These are phyloP conservation scores for Russula ochroleuca DNA, from an alignment of 768 basidiomycete species.

Conservation along the genomic window DNA sequence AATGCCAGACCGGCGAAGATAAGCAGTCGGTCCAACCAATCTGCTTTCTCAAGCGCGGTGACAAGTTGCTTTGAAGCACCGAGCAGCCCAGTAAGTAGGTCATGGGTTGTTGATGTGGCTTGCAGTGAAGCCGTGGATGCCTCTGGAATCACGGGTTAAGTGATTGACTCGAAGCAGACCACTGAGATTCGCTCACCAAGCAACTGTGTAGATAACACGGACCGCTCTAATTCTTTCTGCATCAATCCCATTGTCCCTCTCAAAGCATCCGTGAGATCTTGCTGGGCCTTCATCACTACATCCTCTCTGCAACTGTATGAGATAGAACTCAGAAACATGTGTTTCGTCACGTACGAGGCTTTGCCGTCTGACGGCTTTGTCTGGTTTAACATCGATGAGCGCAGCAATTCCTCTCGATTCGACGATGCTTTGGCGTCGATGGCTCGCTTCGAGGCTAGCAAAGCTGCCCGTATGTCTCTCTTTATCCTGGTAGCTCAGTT, in stretches of 20 bases:
- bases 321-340: constrained; percentile 5
- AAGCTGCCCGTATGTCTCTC: constrained; percentile 59
- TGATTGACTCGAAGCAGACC: background rate
- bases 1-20: constrained; percentile 76
- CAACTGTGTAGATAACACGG: constrained; percentile 80
- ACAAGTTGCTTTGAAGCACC: constrained; percentile 80
- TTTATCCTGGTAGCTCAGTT: constrained; percentile 43
- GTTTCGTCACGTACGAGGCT: constrained; percentile 46
- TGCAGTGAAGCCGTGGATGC: constrained; percentile 72
- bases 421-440: constrained; percentile 60
- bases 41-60: constrained; percentile 81
- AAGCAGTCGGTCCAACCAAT: constrained; percentile 87
- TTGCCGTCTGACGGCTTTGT: constrained; percentile 53
- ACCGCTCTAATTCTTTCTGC: constrained; percentile 89
- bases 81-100: constrained; percentile 65
- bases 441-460: constrained; percentile 66
- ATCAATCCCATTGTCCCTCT: constrained; percentile 80
- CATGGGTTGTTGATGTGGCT: constrained; percentile 72
- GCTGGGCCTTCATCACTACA: constrained; percentile 80
- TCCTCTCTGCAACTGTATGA: constrained; percentile 55
- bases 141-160: constrained; percentile 44
- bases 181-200: constrained; percentile 50
- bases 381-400: constrained; percentile 46
- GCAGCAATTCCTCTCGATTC: constrained; percentile 65
- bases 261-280: constrained; percentile 83